Evolutionary conservation across 2,329 filamentous ascomycete genomes (phyloP), one percentile per base, ranked within the genome.

Genomic region (Botrytis sinoallii): DNA sequence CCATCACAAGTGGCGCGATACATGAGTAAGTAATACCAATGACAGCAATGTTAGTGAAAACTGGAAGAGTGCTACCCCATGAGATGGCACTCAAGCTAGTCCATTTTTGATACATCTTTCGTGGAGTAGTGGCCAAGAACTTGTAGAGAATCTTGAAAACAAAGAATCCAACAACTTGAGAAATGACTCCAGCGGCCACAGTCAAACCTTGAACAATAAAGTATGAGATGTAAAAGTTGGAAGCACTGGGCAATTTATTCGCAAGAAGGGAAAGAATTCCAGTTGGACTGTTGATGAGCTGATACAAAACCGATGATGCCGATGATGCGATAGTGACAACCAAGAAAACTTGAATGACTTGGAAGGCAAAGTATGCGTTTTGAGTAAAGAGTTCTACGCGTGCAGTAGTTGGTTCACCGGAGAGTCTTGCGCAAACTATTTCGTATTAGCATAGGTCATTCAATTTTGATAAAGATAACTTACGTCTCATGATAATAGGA

Each of bases 181-280:
- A 86, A 8, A 98, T 83, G 1, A 92, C 88, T 65, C 91, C 88
- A 0, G 93, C 88, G 5, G 94, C 92, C 75, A 95, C 90, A 1
- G 91, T 91, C 74, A 98, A 83, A 48, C 95, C 97, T 82, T 98
- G 96, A 4, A 99, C 89, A 46, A 98, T 89, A 77, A 99, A 97
- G 84, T 98, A 99, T 0, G 92, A 93, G 32, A 98, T 91, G 83
- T 98, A 99, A 81, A 98, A 97, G 83, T 97, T 98, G 75, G 94
- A 95, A 0, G 94, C 91, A 73, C 89, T 91, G 29, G 96, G 96
- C 9, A 99, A 86, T 74, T 93, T 92, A 25, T 86, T 80, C 0
- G 94, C 91, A 6, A 97, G 86, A 57, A 97, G 83, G 0, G 81
- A 83, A 0, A 93, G 89, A 10, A 90, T 88, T 0, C 83, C 83